Conservation (phyloP, 208 protist genomes). For the Blechomonas ayalai region DNA sequence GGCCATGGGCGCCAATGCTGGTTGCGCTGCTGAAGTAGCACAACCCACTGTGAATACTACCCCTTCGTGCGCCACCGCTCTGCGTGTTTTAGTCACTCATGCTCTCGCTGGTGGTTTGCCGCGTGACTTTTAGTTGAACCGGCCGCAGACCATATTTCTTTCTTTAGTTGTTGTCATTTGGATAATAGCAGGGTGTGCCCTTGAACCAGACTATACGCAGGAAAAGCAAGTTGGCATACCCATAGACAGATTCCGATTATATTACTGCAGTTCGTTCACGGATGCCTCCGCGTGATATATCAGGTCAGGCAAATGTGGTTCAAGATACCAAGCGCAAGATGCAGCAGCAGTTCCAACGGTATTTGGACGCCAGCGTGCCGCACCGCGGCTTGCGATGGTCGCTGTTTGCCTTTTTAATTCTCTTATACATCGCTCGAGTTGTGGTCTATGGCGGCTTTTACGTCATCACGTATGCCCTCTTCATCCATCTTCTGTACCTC, state of each 20-base stretch:
- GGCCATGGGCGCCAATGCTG: no score
- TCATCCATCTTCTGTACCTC: slow-evolving; percentile 95
- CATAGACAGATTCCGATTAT: no score
- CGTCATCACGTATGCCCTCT: slow-evolving; percentile 95
- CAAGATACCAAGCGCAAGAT: slow-evolving; percentile 10
- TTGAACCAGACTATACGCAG: neutral
- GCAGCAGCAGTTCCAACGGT: slow-evolving; percentile 28
- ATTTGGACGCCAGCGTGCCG: slow-evolving; percentile 67
- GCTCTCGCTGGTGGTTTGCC: no score
- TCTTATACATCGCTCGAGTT: slow-evolving; percentile 76
- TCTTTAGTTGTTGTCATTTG: no score
- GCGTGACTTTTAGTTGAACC: no score
- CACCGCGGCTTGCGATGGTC: slow-evolving; percentile 63
- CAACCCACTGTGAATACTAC: no score
- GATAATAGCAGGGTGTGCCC: no score
- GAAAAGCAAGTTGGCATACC: neutral
- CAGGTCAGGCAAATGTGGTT: slow-evolving; percentile 6
- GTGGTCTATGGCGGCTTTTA: slow-evolving; percentile 86
- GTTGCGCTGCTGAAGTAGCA: no score
- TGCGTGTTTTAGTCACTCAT: no score
- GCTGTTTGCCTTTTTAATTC: slow-evolving; percentile 51
- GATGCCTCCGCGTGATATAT: slow-evolving; percentile 22
- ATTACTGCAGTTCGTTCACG: no score
- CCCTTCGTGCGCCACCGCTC: no score
- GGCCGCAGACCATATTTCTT: no score